Evolutionary conservation across 345 rosid genomes (phyloP), one percentile per base, ranked within the genome.

Genomic region (Atalantia buxifolia): DNA sequence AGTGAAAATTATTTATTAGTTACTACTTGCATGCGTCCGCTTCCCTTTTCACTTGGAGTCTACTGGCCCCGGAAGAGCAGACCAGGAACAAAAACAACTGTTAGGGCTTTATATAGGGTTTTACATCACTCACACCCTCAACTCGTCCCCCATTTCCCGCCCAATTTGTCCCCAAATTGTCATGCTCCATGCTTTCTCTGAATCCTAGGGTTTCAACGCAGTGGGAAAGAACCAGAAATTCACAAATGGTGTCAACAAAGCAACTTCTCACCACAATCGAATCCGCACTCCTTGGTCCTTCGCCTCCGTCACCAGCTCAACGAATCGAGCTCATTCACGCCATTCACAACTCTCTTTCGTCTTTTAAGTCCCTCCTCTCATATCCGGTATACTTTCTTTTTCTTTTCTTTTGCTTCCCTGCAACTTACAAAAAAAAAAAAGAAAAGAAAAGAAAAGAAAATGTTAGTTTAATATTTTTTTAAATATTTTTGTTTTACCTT

Each of bases 251-350:
- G 33, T 81, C 97, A 61, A 83, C 98, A 36, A 92, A 83, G 86
- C 92, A 91, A 75, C 90, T 94, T 9, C 90, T 90, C 71, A 84
- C 91, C 42, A 84, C 84, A 42, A 85, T 91, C 83, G 97, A 91
- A 50, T 88, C 94, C 18, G 78, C 91, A 28, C 92, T 94, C 21
- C 91, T 91, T 61, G 87, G 89, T 59, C 82, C 96, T 13, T 88
- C 94, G 8, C 89, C 86, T 40, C 92, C 96, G 27, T 83, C 92
- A 4, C 90, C 97, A 40, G 77, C 90, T 42, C 92, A 91, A 79
- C 88, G 93, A 59, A 73, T 94, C 75, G 93, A 94, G 80, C 94
- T 94, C 78, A 82, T 89, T 81, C 96, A 91, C 73, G 94, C 93
- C 78, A 79, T 94, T 74, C 97, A 96, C 31, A 83, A 82, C 81